phyloP scores from a whole-genome alignment of 225 moss, liverwort and hornwort genomes.

The Asterella californica region DNA sequence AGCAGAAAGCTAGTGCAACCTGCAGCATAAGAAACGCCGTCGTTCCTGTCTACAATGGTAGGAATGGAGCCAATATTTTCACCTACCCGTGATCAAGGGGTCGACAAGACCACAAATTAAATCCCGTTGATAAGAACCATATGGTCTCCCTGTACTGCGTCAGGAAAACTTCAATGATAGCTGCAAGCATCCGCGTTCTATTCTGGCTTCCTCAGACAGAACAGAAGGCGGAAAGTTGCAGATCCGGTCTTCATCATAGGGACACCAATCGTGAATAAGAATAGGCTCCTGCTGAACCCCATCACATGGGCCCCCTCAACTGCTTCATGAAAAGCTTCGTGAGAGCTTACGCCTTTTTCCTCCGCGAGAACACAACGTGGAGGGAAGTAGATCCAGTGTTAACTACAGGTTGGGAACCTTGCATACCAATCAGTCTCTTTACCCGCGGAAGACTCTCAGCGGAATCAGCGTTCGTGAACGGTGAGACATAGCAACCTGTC shows the following conservation, averaged over 20 bases:
- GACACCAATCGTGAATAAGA: no score
- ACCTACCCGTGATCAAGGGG: neutral
- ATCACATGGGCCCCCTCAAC: neutral
- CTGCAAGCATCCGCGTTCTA: no score
- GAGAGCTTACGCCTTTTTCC: neutral
- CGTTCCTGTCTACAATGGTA: neutral
- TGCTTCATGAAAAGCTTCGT: neutral
- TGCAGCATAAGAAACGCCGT: neutral
- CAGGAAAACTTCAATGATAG: no score
- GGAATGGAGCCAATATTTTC: no score
- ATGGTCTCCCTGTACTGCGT: neutral
- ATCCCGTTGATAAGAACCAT: neutral
- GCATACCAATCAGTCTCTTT: neutral
- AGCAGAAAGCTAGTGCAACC: neutral
- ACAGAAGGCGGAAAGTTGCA: no score
- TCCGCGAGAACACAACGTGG: neutral
- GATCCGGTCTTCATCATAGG: no score
- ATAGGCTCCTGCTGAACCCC: neutral
- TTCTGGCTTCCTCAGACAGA: no score
- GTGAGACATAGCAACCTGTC: neutral
- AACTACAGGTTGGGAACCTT: neutral
- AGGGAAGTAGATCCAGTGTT: slow-evolving; percentile 3
- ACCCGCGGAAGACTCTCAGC: neutral
- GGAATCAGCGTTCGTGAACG: slow-evolving; percentile 1
- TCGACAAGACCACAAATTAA: neutral